These are phyloP conservation scores for Talaromyces sp. DNA, from an alignment of 2,329 filamentous ascomycete species.

Conservation along the genomic window DNA sequence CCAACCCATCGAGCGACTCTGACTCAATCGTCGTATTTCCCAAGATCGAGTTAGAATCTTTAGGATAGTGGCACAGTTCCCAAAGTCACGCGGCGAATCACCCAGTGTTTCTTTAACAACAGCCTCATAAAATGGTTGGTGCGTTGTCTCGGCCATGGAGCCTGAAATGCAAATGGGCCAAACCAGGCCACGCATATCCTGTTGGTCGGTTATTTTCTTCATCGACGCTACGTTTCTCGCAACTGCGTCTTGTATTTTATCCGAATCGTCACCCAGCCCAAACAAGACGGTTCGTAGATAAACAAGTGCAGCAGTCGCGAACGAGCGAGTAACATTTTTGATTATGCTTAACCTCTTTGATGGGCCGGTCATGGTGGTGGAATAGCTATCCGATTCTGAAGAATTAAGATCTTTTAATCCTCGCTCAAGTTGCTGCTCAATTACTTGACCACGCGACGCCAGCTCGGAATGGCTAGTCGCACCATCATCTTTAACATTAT, in stretches of 20 bases:
- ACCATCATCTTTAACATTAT: not conserved
- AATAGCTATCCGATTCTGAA: not conserved
- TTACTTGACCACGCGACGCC: not conserved
- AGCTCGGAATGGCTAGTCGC: not conserved
- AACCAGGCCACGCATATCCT: slow-evolving; percentile 11
- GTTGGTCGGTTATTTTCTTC: not conserved
- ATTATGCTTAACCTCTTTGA: not conserved
- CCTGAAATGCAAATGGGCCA: slow-evolving; percentile 16
- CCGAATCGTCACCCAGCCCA: not conserved
- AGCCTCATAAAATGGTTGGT: slow-evolving; percentile 10
- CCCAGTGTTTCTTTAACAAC: slow-evolving; percentile 12
- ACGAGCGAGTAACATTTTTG: not conserved
- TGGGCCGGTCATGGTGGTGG: not conserved
- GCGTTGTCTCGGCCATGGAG: slow-evolving; percentile 11
- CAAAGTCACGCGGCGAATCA: slow-evolving; percentile 14
- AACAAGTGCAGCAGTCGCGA: slow-evolving; percentile 3
- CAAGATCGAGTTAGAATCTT: slow-evolving; percentile 7
- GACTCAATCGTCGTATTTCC: not conserved
- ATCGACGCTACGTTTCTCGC: slow-evolving; percentile 4
- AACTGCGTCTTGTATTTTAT: not conserved
- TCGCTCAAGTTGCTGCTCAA: not conserved
- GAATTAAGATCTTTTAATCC: not conserved
- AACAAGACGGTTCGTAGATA: not conserved
- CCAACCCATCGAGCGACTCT: not conserved
- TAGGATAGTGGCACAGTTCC: slow-evolving; percentile 8